Percentiles rank a stretch among this genome's conserved stretches.
Evolutionary conservation across 805 yeast genomes (phyloP).

Genomic region (Kuraishia hungarica): DNA sequence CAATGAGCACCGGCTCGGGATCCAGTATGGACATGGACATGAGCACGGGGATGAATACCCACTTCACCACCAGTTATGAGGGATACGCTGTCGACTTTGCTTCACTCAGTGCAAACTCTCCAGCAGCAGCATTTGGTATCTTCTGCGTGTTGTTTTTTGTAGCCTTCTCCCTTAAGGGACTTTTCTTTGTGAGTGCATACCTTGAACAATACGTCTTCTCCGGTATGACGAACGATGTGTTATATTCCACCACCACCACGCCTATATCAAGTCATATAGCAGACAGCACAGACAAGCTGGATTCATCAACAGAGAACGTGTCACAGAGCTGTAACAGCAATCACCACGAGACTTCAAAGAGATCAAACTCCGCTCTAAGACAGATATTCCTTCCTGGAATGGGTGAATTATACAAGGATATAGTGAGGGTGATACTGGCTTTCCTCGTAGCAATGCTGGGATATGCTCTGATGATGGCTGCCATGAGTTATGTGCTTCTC

Average conservation of each 20-base stretch:
- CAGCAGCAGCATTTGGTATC: slow-evolving; percentile 67
- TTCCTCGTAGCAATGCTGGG: slow-evolving; percentile 60
- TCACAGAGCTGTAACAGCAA: slow-evolving; percentile 25
- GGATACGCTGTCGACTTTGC: slow-evolving; percentile 59
- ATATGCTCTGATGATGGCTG: slow-evolving; percentile 70
- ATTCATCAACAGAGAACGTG: slow-evolving; percentile 13
- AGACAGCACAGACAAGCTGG: slow-evolving; percentile 1
- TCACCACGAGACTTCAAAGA: slow-evolving; percentile 15
- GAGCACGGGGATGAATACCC: slow-evolving; percentile 48
- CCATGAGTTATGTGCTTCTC: slow-evolving; percentile 59
- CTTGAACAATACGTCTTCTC: slow-evolving; percentile 61
- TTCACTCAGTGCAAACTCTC: slow-evolving; percentile 39
- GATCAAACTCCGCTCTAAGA: slow-evolving; percentile 7
- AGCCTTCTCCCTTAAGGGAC: slow-evolving; percentile 51
- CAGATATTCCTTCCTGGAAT: slow-evolving; percentile 25
- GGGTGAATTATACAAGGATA: slow-evolving; percentile 36
- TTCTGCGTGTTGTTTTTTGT: slow-evolving; percentile 51
- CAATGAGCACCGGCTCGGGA: slow-evolving; percentile 7
- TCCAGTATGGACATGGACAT: slow-evolving; percentile 16
- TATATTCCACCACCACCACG: not conserved
- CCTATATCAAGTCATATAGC: not conserved
- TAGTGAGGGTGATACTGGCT: slow-evolving; percentile 44
- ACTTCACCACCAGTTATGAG: slow-evolving; percentile 39
- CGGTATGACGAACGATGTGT: slow-evolving; percentile 23
- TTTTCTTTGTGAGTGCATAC: slow-evolving; percentile 51